These are phyloP conservation scores for Zostera marina DNA, from an alignment of 116 monocot genomes.

Conservation along the genomic window DNA sequence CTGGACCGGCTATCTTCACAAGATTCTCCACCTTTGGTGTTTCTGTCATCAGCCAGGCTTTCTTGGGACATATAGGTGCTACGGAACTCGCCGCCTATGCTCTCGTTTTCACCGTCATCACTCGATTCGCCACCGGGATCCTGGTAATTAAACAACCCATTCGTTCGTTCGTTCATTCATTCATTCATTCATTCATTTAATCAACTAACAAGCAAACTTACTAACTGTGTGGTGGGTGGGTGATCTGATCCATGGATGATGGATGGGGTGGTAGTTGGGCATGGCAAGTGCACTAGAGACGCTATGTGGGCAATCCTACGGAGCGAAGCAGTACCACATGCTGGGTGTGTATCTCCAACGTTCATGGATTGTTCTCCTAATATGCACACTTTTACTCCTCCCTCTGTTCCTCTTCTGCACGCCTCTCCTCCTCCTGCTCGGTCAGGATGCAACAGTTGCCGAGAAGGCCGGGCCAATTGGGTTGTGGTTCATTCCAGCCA, in stretches of 20 bases:
- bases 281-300: constrained; percentile 72
- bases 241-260: too few species aligned
- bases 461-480: constrained; percentile 24
- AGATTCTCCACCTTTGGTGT: constrained; percentile 36
- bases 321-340: constrained; percentile 56
- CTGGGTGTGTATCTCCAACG: constrained; percentile 59
- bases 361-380: constrained; percentile 44
- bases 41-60: constrained; percentile 40
- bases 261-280: constrained; percentile 57
- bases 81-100: constrained; percentile 52
- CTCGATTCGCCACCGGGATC: constrained; percentile 38
- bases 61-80: constrained; percentile 48
- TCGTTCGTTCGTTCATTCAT: too few species aligned
- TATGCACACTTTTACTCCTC: constrained; percentile 13
- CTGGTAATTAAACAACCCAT: constrained; percentile 9
- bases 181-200: too few species aligned
- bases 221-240: too few species aligned
- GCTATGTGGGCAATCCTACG: constrained; percentile 52
- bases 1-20: constrained; percentile 41
- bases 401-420: constrained; percentile 48
- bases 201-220: too few species aligned
- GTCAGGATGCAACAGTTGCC: constrained; percentile 29
- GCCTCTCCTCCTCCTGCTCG: constrained; percentile 32
- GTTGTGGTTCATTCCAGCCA: constrained; percentile 34
- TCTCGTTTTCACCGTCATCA: constrained; percentile 45